Evolutionary conservation across 306 rosid genomes (phyloP).

Genomic region (Sindora glabra): DNA sequence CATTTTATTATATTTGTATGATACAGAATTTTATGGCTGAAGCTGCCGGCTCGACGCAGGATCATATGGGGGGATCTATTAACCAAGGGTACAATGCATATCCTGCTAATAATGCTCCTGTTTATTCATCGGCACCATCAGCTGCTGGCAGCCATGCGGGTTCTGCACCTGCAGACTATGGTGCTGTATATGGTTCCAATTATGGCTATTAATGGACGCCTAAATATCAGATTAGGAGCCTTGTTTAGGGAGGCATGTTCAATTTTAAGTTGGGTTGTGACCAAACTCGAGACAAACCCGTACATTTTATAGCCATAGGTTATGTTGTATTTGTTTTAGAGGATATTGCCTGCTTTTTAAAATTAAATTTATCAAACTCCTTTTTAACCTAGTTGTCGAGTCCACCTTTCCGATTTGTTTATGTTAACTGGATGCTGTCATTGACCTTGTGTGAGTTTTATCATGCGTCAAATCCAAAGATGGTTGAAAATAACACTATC

Average conservation of each 20-base stretch:
- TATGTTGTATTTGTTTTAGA: too few relatives aligned
- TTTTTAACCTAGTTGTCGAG: too few relatives aligned
- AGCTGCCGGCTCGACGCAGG: conserved; percentile 44
- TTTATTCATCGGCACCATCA: conserved; percentile 39
- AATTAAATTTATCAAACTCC: too few relatives aligned
- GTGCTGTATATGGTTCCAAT: conserved; percentile 41
- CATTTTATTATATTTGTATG: conserved; percentile 4
- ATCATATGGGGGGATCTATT: conserved; percentile 33
- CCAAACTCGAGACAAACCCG: too few relatives aligned
- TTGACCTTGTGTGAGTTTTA: too few relatives aligned
- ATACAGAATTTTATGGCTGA: conserved; percentile 58
- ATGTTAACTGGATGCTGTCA: too few relatives aligned
- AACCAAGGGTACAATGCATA: conserved; percentile 41
- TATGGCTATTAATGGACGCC: conserved; percentile 33
- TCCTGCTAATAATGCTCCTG: conserved; percentile 34
- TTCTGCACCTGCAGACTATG: conserved; percentile 42
- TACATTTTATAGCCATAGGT: too few relatives aligned
- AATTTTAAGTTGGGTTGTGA: background rate
- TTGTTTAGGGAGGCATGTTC: conserved; percentile 15
- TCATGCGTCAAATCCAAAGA: too few relatives aligned
- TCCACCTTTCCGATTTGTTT: too few relatives aligned
- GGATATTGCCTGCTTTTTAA: too few relatives aligned
- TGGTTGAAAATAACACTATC: too few relatives aligned
- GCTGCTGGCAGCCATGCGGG: conserved; percentile 31
- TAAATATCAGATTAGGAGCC: conserved; percentile 17